Conservation (phyloP, 2,329 filamentous ascomycete species). For the Paraphaeosphaeria sporulosa region DNA sequence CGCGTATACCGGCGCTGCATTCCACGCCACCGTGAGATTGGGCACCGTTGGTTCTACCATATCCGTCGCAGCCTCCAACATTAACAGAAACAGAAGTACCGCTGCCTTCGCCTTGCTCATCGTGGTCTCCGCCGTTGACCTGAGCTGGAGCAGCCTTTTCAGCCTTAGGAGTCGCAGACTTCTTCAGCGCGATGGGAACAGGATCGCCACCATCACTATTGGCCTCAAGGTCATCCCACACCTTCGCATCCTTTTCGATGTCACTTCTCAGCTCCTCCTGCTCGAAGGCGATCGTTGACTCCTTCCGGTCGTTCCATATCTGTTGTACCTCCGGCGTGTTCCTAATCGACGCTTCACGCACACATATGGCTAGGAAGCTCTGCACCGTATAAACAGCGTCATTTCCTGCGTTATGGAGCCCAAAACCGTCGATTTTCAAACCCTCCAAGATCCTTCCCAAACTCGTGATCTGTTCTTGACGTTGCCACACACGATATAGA, state of each 20-base stretch:
- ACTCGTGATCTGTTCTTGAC: slow-evolving; percentile 61
- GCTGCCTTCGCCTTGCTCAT: background rate
- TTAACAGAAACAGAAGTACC: background rate
- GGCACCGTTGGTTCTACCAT: background rate
- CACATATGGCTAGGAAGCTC: slow-evolving; percentile 71
- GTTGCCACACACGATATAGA: slow-evolving; percentile 71
- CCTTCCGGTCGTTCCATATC: slow-evolving; percentile 31
- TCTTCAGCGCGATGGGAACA: slow-evolving; percentile 25
- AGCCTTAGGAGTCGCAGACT: background rate
- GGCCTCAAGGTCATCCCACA: slow-evolving; percentile 48
- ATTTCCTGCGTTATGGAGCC: slow-evolving; percentile 88
- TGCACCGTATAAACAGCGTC: slow-evolving; percentile 83
- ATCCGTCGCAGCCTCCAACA: too few species aligned
- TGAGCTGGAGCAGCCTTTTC: background rate
- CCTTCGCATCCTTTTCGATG: slow-evolving; percentile 49
- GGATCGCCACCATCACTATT: slow-evolving; percentile 47
- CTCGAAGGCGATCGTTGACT: slow-evolving; percentile 31
- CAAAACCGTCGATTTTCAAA: slow-evolving; percentile 67
- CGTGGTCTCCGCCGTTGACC: background rate
- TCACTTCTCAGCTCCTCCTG: slow-evolving; percentile 43
- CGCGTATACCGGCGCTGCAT: too few species aligned
- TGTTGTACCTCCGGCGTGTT: slow-evolving; percentile 34
- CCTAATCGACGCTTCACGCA: slow-evolving; percentile 53
- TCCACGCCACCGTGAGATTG: too few species aligned
- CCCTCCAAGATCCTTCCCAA: slow-evolving; percentile 69